Base-by-base conservation (phyloP, 768 basidiomycete species). In the Russula olivacea region DNA sequence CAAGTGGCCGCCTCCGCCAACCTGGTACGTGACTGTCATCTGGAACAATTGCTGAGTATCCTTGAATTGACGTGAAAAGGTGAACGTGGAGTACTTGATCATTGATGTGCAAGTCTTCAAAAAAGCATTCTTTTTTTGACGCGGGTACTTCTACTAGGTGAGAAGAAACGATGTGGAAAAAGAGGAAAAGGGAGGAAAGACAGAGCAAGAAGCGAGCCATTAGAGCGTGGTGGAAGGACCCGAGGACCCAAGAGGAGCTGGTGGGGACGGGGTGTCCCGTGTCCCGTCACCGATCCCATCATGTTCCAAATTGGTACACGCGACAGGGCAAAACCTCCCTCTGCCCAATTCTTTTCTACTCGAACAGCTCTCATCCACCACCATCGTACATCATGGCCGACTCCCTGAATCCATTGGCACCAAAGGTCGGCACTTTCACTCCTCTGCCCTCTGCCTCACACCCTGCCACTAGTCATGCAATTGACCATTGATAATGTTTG, bases 1-100 rank as follows among this genome's bases (percentile, higher is more conserved):
- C 55, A 98, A 76, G 72, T 98, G 91, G 1, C 97, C 96, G 28
- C 97, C 97, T 49, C 92, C 93, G 57, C 93, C 95, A 8, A 98
- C 97, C 81, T 99, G 97, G 73, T 98, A 99, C 43, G 96, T 97
- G 55, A 99, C 91, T 28, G 96, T 96, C 97, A 99, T 98, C 95
- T 98, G 58, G 47, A 8, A 53, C 10, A 52, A 23, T 17, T 25
- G 17, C 19, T 36, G 30, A 17, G 54, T 19, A 28, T 4, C 50
- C 43, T 45, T 28, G 15, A 34, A 32, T 10, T 23, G 47, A 55
- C 10, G 47, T 34, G 28, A 3, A 32, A 5, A 12, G 41, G 7
- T 12, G 48, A 14, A n/a, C n/a, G 11, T 19, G 38, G 67, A 69
- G 61, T 65, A 89, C 91, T 81, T 94, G 91, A 85, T 96, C 93